Percentiles rank a stretch among this genome's conserved stretches.
These are phyloP conservation scores for Solanum piurae DNA, from an alignment of 257 asterid genomes.

Conservation along the genomic window DNA sequence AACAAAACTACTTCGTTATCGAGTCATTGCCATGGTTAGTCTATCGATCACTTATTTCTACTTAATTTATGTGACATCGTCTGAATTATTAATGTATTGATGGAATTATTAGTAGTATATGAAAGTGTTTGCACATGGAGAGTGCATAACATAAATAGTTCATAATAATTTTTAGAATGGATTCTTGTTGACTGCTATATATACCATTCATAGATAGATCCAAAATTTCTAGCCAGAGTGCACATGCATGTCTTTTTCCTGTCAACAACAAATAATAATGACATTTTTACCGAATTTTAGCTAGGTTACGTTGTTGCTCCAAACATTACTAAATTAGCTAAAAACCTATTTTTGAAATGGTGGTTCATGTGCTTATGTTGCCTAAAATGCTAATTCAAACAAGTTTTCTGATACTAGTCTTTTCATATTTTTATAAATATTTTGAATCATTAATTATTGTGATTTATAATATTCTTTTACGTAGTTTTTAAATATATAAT, in stretches of 20 bases:
- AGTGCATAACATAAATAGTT: neutral
- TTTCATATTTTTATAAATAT: neutral
- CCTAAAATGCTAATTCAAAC: neutral
- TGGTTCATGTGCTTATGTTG: neutral
- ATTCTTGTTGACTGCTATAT: neutral
- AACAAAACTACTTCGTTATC: constrained; percentile 37
- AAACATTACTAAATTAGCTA: neutral
- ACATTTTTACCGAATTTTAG: neutral
- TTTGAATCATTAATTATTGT: neutral
- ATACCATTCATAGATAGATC: neutral
- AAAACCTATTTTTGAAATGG: neutral
- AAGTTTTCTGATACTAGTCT: neutral
- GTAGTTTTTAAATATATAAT: no score
- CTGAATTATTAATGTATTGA: neutral
- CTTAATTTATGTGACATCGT: neutral
- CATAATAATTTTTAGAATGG: neutral
- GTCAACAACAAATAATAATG: neutral
- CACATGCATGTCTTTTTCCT: neutral
- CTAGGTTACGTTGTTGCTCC: neutral
- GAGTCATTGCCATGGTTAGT: constrained; percentile 55
- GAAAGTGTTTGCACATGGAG: neutral
- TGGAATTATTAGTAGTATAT: neutral
- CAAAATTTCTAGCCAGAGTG: neutral
- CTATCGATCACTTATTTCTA: neutral
- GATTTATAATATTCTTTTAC: no score